These are phyloP conservation scores for Acacia acuminata DNA, from an alignment of 306 rosid species.

Conservation along the genomic window DNA sequence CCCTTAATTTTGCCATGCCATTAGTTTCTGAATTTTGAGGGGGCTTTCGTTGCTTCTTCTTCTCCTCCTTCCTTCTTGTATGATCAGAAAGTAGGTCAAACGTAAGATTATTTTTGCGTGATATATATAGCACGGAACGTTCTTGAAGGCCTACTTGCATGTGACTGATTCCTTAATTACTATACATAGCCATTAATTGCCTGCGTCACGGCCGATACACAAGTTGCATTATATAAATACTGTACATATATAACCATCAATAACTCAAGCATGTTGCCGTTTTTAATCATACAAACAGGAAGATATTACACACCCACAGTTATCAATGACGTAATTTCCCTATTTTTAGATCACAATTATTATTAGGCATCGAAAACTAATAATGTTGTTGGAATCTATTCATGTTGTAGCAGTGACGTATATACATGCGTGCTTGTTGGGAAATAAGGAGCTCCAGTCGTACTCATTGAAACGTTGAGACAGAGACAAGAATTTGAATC, in stretches of 20 bases:
- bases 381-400: background rate
- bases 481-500: background rate
- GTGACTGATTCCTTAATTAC: background rate
- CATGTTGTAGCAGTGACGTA: background rate
- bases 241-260: background rate
- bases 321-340: background rate
- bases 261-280: slow-evolving; percentile 10
- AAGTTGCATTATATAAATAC: background rate
- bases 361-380: background rate
- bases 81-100: background rate
- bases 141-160: background rate
- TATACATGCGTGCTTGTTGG: background rate
- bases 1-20: background rate
- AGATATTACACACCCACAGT: background rate
- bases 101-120: background rate
- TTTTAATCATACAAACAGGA: background rate
- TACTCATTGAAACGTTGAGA: background rate
- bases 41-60: background rate
- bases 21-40: background rate
- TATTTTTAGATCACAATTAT: background rate
- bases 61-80: background rate
- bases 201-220: slow-evolving; percentile 6
- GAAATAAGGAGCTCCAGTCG: background rate
- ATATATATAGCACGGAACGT: background rate
- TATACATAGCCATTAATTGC: background rate